A percentile compares a stretch with the other conserved stretches of the same genome.
phyloP scores from a whole-genome alignment of 169 alveolate species.

The Babesia sp. region DNA sequence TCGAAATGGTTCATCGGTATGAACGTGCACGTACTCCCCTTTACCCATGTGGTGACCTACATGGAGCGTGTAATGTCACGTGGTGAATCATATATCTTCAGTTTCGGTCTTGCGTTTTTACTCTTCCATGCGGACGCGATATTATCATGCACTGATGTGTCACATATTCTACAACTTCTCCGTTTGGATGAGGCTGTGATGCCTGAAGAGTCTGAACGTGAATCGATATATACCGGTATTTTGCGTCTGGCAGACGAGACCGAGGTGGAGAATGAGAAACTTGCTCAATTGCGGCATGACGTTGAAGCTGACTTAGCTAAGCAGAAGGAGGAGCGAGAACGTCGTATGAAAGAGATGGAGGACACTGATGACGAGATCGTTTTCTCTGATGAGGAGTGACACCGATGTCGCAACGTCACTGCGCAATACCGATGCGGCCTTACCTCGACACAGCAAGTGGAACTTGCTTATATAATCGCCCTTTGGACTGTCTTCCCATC shows the following conservation, averaged over 20 bases:
- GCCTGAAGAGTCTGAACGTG: constrained; percentile 64
- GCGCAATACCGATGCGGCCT: too few relatives aligned
- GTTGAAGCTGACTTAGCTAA: constrained; percentile 66
- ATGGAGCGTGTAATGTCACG: constrained; percentile 61
- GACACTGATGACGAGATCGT: constrained; percentile 61
- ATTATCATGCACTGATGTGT: constrained; percentile 68
- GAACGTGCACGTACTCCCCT: constrained; percentile 72
- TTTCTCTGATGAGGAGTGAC: constrained; percentile 63
- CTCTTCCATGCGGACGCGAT: constrained; percentile 58
- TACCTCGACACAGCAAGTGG: too few relatives aligned
- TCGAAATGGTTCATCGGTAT: constrained; percentile 82
- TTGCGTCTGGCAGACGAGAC: constrained; percentile 49
- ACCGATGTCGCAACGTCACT: background rate
- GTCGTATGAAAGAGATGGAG: constrained; percentile 38
- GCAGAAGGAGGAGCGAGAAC: constrained; percentile 63
- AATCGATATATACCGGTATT: constrained; percentile 68
- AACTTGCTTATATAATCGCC: too few relatives aligned
- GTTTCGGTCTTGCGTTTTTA: constrained; percentile 72
- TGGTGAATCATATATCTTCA: constrained; percentile 73
- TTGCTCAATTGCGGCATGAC: constrained; percentile 57
- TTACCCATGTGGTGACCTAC: constrained; percentile 68
- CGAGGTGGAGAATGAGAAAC: constrained; percentile 55
- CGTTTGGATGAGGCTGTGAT: constrained; percentile 69
- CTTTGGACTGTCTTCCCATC: too few relatives aligned
- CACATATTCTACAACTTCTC: constrained; percentile 62